Evolutionary conservation across 345 rosid genomes (phyloP).

Genomic region (Microcos paniculata): DNA sequence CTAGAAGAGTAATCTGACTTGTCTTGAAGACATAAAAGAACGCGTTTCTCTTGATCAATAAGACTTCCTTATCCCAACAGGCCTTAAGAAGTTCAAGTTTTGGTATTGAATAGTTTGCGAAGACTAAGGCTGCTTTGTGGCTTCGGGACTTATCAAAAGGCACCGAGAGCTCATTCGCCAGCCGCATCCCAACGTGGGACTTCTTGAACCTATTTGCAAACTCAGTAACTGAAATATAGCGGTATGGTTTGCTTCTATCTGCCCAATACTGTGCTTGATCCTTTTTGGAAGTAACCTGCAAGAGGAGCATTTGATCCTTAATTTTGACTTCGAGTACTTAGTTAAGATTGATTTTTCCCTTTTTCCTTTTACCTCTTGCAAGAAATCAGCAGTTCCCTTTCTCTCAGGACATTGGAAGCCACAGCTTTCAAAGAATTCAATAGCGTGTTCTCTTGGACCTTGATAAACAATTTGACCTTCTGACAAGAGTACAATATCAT

Average conservation of each 20-base stretch:
- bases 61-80: conserved; percentile 76
- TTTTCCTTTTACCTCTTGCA: conserved; percentile 66
- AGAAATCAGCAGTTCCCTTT: conserved; percentile 84
- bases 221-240: conserved; percentile 55
- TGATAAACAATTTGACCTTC: conserved; percentile 86
- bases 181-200: conserved; percentile 63
- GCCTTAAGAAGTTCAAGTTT: conserved; percentile 61
- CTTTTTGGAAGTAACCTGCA: conserved; percentile 81
- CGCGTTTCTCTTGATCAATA: conserved; percentile 62
- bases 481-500: conserved; percentile 68
- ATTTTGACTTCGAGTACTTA: neutral
- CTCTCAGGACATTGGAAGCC: conserved; percentile 84
- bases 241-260: conserved; percentile 54
- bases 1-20: conserved; percentile 60
- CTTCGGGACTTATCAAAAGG: conserved; percentile 56
- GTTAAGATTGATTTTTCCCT: neutral
- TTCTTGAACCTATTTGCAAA: conserved; percentile 56
- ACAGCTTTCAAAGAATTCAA: conserved; percentile 63
- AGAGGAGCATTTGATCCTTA: neutral
- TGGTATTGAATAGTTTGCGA: conserved; percentile 55
- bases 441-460: conserved; percentile 68
- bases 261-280: conserved; percentile 93
- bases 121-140: conserved; percentile 73
- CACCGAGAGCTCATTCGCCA: conserved; percentile 51
- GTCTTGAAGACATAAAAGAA: conserved; percentile 70